Conservation (phyloP, 441 rosid genomes). For the Syzygium syzygioides region DNA sequence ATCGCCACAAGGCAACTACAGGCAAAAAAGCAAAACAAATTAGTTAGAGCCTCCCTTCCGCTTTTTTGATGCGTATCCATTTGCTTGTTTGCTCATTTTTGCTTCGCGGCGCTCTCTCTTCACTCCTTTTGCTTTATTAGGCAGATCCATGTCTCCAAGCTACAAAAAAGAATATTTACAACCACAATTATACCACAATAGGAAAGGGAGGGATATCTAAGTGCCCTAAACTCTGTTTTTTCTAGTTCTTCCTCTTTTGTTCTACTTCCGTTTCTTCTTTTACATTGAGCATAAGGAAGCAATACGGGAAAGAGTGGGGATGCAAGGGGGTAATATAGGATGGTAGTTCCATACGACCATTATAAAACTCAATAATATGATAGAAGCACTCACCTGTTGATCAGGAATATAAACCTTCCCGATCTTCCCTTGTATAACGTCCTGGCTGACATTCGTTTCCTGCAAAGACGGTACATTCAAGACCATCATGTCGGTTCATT, state of each 20-base stretch:
- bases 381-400: conserved; percentile 55
- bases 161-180: conserved; percentile 2
- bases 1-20: not conserved
- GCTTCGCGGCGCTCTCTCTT: conserved; percentile 92
- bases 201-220: not conserved
- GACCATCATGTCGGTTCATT: not conserved
- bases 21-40: not conserved
- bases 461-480: conserved; percentile 18
- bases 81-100: conserved; percentile 34
- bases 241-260: not conserved
- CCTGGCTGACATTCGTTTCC: conserved; percentile 76
- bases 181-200: not conserved
- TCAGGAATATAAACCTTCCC: conserved; percentile 89
- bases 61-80: conserved; percentile 43
- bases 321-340: not conserved
- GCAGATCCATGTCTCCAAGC: conserved; percentile 56
- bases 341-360: not conserved
- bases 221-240: not conserved
- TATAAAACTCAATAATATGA: not conserved
- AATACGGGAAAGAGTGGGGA: not conserved
- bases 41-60: conserved; percentile 41
- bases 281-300: not conserved
- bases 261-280: not conserved
- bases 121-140: conserved; percentile 72
- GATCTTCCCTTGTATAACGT: conserved; percentile 51